A percentile compares a stretch with the other conserved stretches of the same genome.
These are phyloP conservation scores for Boletus chippewaensis DNA, from an alignment of 1,284 basidiomycete species.

Conservation along the genomic window DNA sequence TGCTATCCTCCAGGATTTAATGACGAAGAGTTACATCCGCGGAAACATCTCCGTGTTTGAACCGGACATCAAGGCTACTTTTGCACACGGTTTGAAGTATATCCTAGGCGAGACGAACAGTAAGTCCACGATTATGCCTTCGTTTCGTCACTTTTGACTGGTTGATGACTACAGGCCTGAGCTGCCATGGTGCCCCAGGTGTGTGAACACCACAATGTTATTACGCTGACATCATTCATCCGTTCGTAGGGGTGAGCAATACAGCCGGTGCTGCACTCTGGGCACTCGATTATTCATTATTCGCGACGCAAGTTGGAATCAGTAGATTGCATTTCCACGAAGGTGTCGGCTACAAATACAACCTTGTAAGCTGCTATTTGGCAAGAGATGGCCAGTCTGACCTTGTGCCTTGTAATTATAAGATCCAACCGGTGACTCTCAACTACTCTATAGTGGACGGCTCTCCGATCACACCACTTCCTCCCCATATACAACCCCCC, in stretches of 20 bases:
- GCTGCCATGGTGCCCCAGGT: conserved; percentile 50
- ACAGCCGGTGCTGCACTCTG: conserved; percentile 65
- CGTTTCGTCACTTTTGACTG: neutral
- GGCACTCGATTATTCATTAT: conserved; percentile 60
- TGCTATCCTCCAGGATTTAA: conserved; percentile 49
- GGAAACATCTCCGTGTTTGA: conserved; percentile 47
- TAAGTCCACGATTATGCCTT: conserved; percentile 25
- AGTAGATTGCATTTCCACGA: conserved; percentile 36
- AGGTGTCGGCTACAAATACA: conserved; percentile 46
- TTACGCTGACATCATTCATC: neutral
- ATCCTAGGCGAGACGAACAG: conserved; percentile 58
- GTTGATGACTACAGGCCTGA: conserved; percentile 12
- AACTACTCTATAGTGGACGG: conserved; percentile 49
- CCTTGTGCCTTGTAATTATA: neutral
- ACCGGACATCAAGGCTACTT: conserved; percentile 45
- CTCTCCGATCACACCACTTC: conserved; percentile 41
- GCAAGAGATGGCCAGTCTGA: neutral
- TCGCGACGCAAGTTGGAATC: conserved; percentile 39
- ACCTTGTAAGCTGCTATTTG: conserved; percentile 31
- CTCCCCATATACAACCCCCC: conserved; percentile 51
- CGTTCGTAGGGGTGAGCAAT: conserved; percentile 48
- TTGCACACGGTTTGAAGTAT: conserved; percentile 45
- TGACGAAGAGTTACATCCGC: conserved; percentile 54
- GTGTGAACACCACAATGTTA: neutral
- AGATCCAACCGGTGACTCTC: conserved; percentile 53